phyloP scores from a whole-genome alignment of 2,329 filamentous ascomycete genomes.

The Monilinia fructicola region DNA sequence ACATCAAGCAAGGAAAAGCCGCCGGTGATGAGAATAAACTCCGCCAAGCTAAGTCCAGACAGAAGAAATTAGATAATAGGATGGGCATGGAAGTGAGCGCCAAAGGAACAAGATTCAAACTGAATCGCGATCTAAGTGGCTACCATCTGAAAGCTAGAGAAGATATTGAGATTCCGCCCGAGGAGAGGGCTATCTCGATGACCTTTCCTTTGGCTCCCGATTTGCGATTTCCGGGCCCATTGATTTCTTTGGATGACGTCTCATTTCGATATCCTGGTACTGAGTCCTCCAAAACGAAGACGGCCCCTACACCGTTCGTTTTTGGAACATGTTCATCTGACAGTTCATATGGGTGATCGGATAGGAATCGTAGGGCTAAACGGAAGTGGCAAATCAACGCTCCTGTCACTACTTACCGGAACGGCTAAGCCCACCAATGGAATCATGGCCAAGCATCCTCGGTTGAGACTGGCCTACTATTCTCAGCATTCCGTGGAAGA shows the following conservation, averaged over 20 bases:
- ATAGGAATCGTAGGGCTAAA: slow-evolving; percentile 77
- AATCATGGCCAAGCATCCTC: slow-evolving; percentile 63
- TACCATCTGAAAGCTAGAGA: slow-evolving; percentile 58
- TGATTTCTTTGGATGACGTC: slow-evolving; percentile 70
- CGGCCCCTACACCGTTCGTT: slow-evolving; percentile 44
- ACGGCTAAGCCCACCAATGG: slow-evolving; percentile 59
- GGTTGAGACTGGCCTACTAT: slow-evolving; percentile 72
- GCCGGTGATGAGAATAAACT: slow-evolving; percentile 83
- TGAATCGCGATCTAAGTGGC: slow-evolving; percentile 71
- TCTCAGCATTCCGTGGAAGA: slow-evolving; percentile 76
- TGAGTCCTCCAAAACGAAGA: slow-evolving; percentile 23
- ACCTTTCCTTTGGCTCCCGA: slow-evolving; percentile 63
- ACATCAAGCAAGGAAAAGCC: slow-evolving; percentile 71
- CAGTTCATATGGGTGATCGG: slow-evolving; percentile 70
- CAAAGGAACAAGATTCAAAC: slow-evolving; percentile 74
- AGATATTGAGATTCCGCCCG: slow-evolving; percentile 69
- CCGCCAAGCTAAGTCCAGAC: slow-evolving; percentile 78
- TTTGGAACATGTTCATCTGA: slow-evolving; percentile 64
- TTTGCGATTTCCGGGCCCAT: slow-evolving; percentile 70
- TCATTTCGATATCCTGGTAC: slow-evolving; percentile 60
- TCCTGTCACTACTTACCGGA: slow-evolving; percentile 69
- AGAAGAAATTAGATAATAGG: slow-evolving; percentile 81
- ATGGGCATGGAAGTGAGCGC: slow-evolving; percentile 74
- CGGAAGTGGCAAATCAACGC: slow-evolving; percentile 77
- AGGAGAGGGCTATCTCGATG: slow-evolving; percentile 58